Evolutionary conservation across 495 filamentous ascomycete species (phyloP), one percentile per base, ranked within the genome.

Genomic region (Pyrenula aspistea): DNA sequence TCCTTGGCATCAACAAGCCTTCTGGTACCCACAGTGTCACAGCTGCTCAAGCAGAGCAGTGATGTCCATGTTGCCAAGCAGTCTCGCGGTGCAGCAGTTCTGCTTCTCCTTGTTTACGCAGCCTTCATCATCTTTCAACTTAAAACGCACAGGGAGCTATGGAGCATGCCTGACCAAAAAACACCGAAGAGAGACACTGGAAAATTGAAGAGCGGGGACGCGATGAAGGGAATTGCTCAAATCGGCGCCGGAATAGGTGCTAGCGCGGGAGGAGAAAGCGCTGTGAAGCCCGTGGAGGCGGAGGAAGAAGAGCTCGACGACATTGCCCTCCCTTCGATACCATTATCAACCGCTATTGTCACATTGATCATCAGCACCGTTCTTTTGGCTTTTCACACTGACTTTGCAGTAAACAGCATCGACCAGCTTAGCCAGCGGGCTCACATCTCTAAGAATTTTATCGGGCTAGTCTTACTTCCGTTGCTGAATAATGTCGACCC

Each of bases 391-490:
- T 55, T 59, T 21, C 31, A 31, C 20, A 25, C 53, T 12, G 51
- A 36, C 3, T 59, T 59, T 19, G 53, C 53, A 2, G 53, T 55
- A 10, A 48, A 59, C 15, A 59, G 57, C 31, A 59, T 59, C 12
- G 57, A 59, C 19, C 42, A 49, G 10, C 53, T 59, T 23, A 55
- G 36, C 25, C 53, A 55, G 21, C 31, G 36, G 20, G 55, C 53
- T 12, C 12, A 31, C 53, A 8, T 59, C 1, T 50, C 31, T 15
- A 53, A 51, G 19, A 51, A 31, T 2, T 59, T 55, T 22, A 20
- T 59, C 23, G 36, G 57, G 4, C 57, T 59, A 4, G 23, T 59
- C 42, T 53, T 59, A 21, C 25, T 55, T 8, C 57, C 57, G 2
- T n/a, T 60, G 4, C 25, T 57, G 4, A 56, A 50, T 10, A 56